Evolutionary conservation across 2,329 filamentous ascomycete genomes (phyloP), one percentile per base, ranked within the genome.

Genomic region (Thelonectria rubi): DNA sequence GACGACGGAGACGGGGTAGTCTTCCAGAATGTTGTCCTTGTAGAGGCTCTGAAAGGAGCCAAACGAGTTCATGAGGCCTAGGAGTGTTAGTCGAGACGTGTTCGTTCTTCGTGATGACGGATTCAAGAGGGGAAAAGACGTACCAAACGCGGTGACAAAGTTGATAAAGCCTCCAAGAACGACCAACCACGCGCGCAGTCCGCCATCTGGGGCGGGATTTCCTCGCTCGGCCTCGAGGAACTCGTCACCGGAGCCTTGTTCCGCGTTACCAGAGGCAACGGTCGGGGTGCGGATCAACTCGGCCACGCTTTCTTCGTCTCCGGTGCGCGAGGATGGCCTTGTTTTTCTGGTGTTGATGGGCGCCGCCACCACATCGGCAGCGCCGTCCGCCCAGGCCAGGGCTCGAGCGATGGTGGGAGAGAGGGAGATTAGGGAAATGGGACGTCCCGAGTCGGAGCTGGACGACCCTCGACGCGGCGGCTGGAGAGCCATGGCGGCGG

Each of bases 31-130:
- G 68, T 53, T 5, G 15, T 72, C 77, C 5, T 32, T 32, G 63
- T 87, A 88, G 71, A 82, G 82, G 3, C 80, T 79, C 62, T 87
- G 84, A 58, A 56, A 61, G 18, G 57, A 26, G 1, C 58, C 58
- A 49, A 61, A 61, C 17, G 58, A 42, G n/a, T 61, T 61, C 17
- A 58, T 48, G 18, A 55, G 20, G 14, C 60, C 49, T 54, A 30
- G 11, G 20, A 14, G 18, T 34, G 10, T 46, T 6, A 21, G 42
- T 48, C 18, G 37, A 5, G 3, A 30, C 26, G 10, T 8, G 10
- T n/a, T n/a, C 15, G 15, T 14, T 2, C 15, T 18, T n/a, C 3
- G 37, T 14, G 17, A 17, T 1, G 10, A 34, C 7, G 12, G 15
- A 2, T 15, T 2, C 14, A 18, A 7, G 15, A 20, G 4, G 34